Base-by-base conservation (phyloP, 805 yeast genomes). In the Metschnikowia cerradonensis region DNA sequence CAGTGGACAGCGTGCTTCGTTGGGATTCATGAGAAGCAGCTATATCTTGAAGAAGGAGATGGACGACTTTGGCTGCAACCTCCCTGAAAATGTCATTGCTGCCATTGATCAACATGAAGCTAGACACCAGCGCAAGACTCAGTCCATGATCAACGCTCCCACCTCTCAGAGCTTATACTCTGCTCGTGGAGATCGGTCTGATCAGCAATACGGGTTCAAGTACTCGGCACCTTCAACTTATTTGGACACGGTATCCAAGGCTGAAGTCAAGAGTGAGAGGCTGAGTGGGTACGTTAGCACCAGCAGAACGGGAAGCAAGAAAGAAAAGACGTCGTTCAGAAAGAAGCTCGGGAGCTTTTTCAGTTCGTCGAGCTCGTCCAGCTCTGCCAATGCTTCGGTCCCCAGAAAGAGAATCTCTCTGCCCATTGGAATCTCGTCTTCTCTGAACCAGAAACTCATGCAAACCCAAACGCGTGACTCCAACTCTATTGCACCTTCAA, bases 1-100 rank as follows among this genome's bases (percentile, higher is more conserved):
- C 19, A 38, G 45, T 22, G 55, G 56, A 3, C 56, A 49, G 41
- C 60, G 73, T 44, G 77, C 72, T 30, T 73, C 77, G 2, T 52
- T 67, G 45, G 78, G 78, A 0, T 73, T 73, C 56, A 73, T 73
- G 77, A 68, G 73, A 60, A 64, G 70, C 47, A 68, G 75, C 37
- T 73, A 68, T 56, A 62, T 73, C 15, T 68, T 73, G 61, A 71
- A 71, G 63, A 70, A 68, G 61, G 77, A 71, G 52, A 67, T 72
- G 65, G 67, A 65, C 14, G 49, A 60, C 14, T 50, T 61, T 47
- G 73, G 75, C 4, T 64, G 48, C 53, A 67, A 67, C 51, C 49
- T 50, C 15, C 67, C 72, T 11, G 73, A 68, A 50, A 67, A 67
- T 53, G 67, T 65, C n/a, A 45, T 41, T 23, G 22, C 41, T 15